These are phyloP conservation scores for Sindora glabra DNA, from an alignment of 306 rosid genomes.

Conservation along the genomic window DNA sequence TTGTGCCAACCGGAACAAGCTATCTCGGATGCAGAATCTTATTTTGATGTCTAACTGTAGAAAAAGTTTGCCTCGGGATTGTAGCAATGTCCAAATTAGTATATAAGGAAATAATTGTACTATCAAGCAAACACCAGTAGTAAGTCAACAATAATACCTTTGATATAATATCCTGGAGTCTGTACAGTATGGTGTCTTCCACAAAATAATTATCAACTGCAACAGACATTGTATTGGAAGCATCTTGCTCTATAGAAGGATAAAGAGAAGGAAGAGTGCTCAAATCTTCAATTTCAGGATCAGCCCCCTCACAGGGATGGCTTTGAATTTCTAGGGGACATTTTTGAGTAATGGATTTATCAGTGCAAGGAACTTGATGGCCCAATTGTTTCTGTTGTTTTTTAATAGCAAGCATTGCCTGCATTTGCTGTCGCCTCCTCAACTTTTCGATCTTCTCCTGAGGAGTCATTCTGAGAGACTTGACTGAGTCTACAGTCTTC, in stretches of 20 bases:
- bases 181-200: slow-evolving; percentile 54
- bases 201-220: slow-evolving; percentile 41
- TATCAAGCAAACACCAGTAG: slow-evolving; percentile 17
- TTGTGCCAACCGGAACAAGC: slow-evolving; percentile 86
- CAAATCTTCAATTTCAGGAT: slow-evolving; percentile 44
- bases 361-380: slow-evolving; percentile 42
- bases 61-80: slow-evolving; percentile 39
- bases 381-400: slow-evolving; percentile 66
- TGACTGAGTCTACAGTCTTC: slow-evolving; percentile 35
- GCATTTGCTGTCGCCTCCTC: slow-evolving; percentile 90
- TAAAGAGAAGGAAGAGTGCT: slow-evolving; percentile 38
- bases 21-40: slow-evolving; percentile 74
- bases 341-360: slow-evolving; percentile 33
- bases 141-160: slow-evolving; percentile 52
- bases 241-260: slow-evolving; percentile 58
- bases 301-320: slow-evolving; percentile 40
- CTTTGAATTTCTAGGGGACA: slow-evolving; percentile 38
- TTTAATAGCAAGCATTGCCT: slow-evolving; percentile 93
- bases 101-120: slow-evolving; percentile 15
- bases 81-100: slow-evolving; percentile 33
- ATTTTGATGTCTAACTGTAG: slow-evolving; percentile 75
- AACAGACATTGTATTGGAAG: slow-evolving; percentile 53
- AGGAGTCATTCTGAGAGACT: slow-evolving; percentile 74
- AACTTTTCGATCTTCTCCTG: slow-evolving; percentile 90
- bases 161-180: slow-evolving; percentile 63